A percentile compares a stretch with the other conserved stretches of the same genome.
Evolutionary conservation across 345 rosid species (phyloP).

Genomic region (Carallia pectinifolia): DNA sequence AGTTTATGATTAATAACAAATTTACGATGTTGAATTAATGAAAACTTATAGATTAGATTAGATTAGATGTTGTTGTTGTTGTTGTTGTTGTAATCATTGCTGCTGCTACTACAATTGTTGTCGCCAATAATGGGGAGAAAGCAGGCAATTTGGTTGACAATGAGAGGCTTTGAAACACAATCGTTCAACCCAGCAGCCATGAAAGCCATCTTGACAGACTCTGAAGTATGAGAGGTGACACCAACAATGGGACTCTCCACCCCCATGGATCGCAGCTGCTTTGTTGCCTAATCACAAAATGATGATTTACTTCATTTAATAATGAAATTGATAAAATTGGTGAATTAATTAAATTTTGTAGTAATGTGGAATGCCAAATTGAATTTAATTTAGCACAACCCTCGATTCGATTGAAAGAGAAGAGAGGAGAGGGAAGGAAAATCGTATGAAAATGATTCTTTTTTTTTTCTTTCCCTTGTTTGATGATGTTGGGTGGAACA

Average conservation of each 20-base stretch:
- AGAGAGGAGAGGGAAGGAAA: too few species aligned
- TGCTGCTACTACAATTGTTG: background rate
- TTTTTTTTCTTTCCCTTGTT: too few species aligned
- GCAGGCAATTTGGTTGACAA: background rate
- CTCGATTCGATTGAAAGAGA: too few species aligned
- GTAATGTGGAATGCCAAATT: background rate
- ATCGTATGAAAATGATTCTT: too few species aligned
- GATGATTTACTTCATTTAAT: background rate
- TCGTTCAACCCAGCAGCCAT: slow-evolving; percentile 34
- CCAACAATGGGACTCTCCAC: slow-evolving; percentile 37
- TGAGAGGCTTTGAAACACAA: slow-evolving; percentile 36
- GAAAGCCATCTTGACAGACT: slow-evolving; percentile 12
- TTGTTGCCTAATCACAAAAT: slow-evolving; percentile 33
- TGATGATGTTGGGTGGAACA: too few species aligned
- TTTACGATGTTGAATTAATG: too few species aligned
- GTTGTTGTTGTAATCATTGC: too few species aligned
- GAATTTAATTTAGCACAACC: too few species aligned
- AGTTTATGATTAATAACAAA: too few species aligned
- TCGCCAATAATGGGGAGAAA: slow-evolving; percentile 1
- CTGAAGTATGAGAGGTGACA: slow-evolving; percentile 21
- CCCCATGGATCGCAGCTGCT: slow-evolving; percentile 32
- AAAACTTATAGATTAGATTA: too few species aligned
- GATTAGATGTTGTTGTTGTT: too few species aligned
- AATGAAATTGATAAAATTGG: too few species aligned
- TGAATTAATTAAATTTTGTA: background rate